Evolutionary conservation across 1,284 basidiomycete species (phyloP).

Genomic region (Microbotryum intermedium): DNA sequence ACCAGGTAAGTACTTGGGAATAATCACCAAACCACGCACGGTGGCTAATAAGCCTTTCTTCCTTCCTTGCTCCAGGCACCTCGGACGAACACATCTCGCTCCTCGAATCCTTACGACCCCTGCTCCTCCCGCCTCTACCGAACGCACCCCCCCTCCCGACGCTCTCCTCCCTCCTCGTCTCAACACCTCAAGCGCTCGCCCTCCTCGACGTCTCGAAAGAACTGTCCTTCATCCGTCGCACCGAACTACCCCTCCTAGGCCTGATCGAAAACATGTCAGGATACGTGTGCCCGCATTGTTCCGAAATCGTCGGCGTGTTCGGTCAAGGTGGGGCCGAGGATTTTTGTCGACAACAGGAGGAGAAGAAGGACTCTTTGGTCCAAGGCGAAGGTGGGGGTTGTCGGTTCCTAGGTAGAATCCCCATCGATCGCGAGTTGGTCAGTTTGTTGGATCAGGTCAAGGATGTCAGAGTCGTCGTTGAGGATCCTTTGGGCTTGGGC

Average conservation of each 20-base stretch:
- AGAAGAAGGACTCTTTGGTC: slow-evolving; percentile 11
- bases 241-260: slow-evolving; percentile 79
- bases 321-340: slow-evolving; percentile 86
- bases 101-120: slow-evolving; percentile 82
- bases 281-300: slow-evolving; percentile 77
- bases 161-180: slow-evolving; percentile 72
- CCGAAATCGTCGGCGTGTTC: slow-evolving; percentile 89
- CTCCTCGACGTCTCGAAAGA: slow-evolving; percentile 92
- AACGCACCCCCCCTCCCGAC: slow-evolving; percentile 26
- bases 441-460: slow-evolving; percentile 68
- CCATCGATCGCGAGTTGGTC: slow-evolving; percentile 88
- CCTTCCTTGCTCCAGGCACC: slow-evolving; percentile 54
- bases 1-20: slow-evolving; percentile 56
- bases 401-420: slow-evolving; percentile 77
- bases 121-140: slow-evolving; percentile 37
- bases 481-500: background rate
- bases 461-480: slow-evolving; percentile 20
- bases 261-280: slow-evolving; percentile 99
- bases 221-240: slow-evolving; percentile 83
- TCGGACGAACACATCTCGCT: slow-evolving; percentile 97
- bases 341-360: slow-evolving; percentile 30
- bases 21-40: background rate
- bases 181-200: slow-evolving; percentile 94
- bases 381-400: slow-evolving; percentile 48
- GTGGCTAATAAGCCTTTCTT: background rate